Base-by-base conservation (phyloP, 2,329 filamentous ascomycete genomes). In the Boeremia exigua region DNA sequence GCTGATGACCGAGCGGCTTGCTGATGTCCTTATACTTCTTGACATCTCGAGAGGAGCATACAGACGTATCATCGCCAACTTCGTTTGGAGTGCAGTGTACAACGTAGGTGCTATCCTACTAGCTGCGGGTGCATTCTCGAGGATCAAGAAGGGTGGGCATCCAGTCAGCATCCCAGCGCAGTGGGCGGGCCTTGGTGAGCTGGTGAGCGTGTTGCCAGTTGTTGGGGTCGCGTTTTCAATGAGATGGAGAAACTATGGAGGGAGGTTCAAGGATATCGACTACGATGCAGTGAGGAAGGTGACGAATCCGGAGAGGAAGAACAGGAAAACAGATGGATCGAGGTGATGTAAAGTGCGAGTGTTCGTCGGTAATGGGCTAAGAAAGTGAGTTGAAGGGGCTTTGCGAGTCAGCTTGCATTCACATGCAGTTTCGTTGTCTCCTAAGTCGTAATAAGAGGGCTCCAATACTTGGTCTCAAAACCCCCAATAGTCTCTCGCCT, bases 141-240 rank as follows among this genome's bases (percentile, higher is more conserved):
- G 79, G 56, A 29, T 44, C 10, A 45, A 45, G 3, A 30, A 14
- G 5, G 39, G 25, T 0, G 52, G 59, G 3, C 11, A 44, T 1
- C 44, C 56, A 8, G 75, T 81, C 28, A 77, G 84, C 43, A 85
- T 88, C 64, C 82, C 84, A 14, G 87, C 88, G 0, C 76, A 81
- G 59, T 91, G 82, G 78, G 88, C 88, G 0, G 89, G 87, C 0
- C 65, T 92, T 8, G 89, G 89, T 0, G 89, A 92, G 76, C 69
- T 92, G 29, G 87, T 91, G 0, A 92, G 89, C 65, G 86, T 93
- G 0, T 54, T 90, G 68, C 89, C 89, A 0, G 88, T 92, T 3
- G 82, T 91, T 62, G 67, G 78, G 6, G 81, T 82, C 38, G 86
- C 86, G 0, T 75, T 84, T 62, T 74, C 77, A 54, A 65, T 85